These are phyloP conservation scores for Aspergillus sp. DNA, from an alignment of 2,329 filamentous ascomycete genomes.

Conservation along the genomic window DNA sequence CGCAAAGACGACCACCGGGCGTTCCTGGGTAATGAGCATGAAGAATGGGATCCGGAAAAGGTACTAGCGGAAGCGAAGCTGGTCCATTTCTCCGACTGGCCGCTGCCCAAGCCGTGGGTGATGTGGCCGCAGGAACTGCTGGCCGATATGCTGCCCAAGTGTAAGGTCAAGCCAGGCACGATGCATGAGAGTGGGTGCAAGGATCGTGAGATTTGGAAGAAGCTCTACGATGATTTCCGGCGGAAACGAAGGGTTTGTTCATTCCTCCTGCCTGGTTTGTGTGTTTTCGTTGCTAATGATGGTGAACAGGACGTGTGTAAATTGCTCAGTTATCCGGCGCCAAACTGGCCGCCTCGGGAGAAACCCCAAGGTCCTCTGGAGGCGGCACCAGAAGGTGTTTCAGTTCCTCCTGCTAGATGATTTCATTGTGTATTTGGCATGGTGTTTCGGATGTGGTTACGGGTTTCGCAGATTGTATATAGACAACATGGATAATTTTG, in stretches of 20 bases:
- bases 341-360: neutral
- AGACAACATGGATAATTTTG: too few species aligned
- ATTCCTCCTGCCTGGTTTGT: neutral
- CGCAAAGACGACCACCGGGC: slow-evolving; percentile 53
- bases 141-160: slow-evolving; percentile 36
- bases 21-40: slow-evolving; percentile 54
- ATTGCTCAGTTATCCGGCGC: neutral
- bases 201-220: slow-evolving; percentile 41
- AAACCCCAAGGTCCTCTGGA: neutral
- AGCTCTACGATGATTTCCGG: slow-evolving; percentile 42
- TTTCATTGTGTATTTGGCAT: neutral
- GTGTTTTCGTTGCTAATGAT: neutral
- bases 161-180: slow-evolving; percentile 38
- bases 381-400: neutral
- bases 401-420: neutral
- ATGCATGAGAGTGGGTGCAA: slow-evolving; percentile 40
- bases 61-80: slow-evolving; percentile 64
- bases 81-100: slow-evolving; percentile 73
- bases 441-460: neutral
- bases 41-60: slow-evolving; percentile 61
- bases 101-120: slow-evolving; percentile 66
- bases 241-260: slow-evolving; percentile 32
- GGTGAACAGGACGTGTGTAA: neutral
- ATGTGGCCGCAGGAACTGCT: slow-evolving; percentile 41
- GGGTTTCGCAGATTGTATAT: too few species aligned